Percentiles rank a stretch among this genome's conserved stretches.
Evolutionary conservation across 2,329 filamentous ascomycete species (phyloP).

Genomic region (Monilinia vaccinii-corymbosi): DNA sequence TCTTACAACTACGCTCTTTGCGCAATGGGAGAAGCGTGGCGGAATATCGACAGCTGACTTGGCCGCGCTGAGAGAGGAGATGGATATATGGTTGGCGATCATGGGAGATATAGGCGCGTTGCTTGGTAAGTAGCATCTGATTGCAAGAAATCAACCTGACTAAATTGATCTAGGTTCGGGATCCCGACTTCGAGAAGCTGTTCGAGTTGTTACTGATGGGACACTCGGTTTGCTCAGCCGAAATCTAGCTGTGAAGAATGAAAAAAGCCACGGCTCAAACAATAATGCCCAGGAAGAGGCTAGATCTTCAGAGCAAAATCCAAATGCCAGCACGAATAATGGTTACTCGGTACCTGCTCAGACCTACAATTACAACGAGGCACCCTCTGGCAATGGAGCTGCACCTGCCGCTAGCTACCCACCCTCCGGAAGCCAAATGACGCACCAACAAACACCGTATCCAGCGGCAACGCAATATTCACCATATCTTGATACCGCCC

Average conservation of each 20-base stretch:
- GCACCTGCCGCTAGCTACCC: slow-evolving; percentile 13
- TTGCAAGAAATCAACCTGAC: not conserved
- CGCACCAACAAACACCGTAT: slow-evolving; percentile 26
- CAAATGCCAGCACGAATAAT: not conserved
- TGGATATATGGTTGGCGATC: slow-evolving; percentile 60
- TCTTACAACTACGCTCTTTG: slow-evolving; percentile 63
- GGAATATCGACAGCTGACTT: slow-evolving; percentile 50
- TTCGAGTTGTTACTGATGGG: slow-evolving; percentile 40
- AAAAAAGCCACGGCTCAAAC: slow-evolving; percentile 21
- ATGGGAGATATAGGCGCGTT: slow-evolving; percentile 57
- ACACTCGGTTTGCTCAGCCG: slow-evolving; percentile 39
- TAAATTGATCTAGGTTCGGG: slow-evolving; percentile 34
- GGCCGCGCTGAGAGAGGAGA: slow-evolving; percentile 52
- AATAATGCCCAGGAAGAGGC: slow-evolving; percentile 1
- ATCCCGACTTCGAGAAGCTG: slow-evolving; percentile 37
- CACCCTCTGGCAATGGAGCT: slow-evolving; percentile 9
- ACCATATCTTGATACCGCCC: slow-evolving; percentile 20
- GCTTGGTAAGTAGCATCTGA: slow-evolving; percentile 45
- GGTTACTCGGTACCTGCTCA: slow-evolving; percentile 2
- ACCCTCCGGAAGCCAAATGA: slow-evolving; percentile 16
- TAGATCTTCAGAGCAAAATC: slow-evolving; percentile 10
- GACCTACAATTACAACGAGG: slow-evolving; percentile 13
- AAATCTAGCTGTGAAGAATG: slow-evolving; percentile 32
- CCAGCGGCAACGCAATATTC: slow-evolving; percentile 27
- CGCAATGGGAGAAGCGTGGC: slow-evolving; percentile 57